These are phyloP conservation scores for Meredithiella fracta DNA, from an alignment of 2,329 filamentous ascomycete genomes.

Conservation along the genomic window DNA sequence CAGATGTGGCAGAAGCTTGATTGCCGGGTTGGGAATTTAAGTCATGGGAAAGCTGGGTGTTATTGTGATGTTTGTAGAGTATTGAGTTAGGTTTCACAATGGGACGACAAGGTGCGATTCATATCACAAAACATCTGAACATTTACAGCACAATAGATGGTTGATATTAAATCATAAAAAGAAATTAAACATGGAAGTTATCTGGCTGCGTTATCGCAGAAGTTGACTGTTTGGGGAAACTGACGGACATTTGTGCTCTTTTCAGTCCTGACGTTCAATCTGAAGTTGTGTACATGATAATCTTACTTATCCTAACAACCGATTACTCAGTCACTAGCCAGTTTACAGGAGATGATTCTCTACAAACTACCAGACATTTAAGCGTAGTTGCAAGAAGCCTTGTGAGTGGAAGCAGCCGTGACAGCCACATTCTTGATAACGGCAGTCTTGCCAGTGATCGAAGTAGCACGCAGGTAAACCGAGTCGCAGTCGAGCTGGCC, in stretches of 20 bases:
- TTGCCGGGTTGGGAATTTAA: neutral
- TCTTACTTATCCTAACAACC: neutral
- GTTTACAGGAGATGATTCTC: neutral
- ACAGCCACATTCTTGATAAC: conserved; percentile 5
- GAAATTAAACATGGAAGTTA: neutral
- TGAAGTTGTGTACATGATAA: no score
- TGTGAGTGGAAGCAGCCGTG: neutral
- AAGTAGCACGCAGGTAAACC: conserved; percentile 9
- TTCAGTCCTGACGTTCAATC: no score
- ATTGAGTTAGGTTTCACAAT: neutral
- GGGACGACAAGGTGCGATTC: no score
- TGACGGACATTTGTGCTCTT: neutral
- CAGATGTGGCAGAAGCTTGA: neutral
- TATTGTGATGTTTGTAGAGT: neutral
- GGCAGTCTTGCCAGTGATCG: conserved; percentile 12
- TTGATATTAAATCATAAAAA: neutral
- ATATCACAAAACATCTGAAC: no score
- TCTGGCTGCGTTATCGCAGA: neutral
- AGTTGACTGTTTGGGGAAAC: neutral
- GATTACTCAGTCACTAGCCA: neutral
- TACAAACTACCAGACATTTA: neutral
- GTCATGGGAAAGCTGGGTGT: neutral
- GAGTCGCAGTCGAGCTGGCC: conserved; percentile 5
- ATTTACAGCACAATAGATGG: no score
- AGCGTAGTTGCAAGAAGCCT: conserved; percentile 9